Percentiles rank a stretch among this genome's conserved stretches.
These are phyloP conservation scores for Populus alba DNA, from an alignment of 345 rosid species.

Conservation along the genomic window DNA sequence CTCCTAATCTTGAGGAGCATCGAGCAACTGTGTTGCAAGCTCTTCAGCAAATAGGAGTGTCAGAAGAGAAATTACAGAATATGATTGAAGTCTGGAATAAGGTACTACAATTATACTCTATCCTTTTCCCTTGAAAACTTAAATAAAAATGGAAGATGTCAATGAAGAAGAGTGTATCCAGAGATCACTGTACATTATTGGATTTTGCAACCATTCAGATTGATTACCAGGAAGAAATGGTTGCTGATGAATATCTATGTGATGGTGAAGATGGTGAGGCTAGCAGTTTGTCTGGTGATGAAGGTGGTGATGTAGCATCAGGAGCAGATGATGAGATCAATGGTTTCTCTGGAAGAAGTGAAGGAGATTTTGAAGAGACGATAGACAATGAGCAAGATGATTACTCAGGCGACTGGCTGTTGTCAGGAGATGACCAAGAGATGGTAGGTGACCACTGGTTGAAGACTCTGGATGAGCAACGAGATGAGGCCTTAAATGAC, in stretches of 20 bases:
- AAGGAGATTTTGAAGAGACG: conserved; percentile 17
- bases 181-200: neutral
- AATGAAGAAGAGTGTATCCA: neutral
- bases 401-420: conserved; percentile 44
- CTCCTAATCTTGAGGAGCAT: conserved; percentile 90
- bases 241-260: conserved; percentile 24
- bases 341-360: neutral
- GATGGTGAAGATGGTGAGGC: conserved; percentile 30
- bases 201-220: conserved; percentile 42
- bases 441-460: conserved; percentile 22
- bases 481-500: conserved; percentile 11
- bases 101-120: conserved; percentile 32
- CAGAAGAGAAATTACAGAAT: conserved; percentile 69
- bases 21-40: conserved; percentile 77
- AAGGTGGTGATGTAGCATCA: conserved; percentile 24
- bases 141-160: neutral
- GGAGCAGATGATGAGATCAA: conserved; percentile 8
- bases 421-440: conserved; percentile 43
- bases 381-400: conserved; percentile 21
- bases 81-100: conserved; percentile 98
- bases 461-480: conserved; percentile 32
- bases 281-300: conserved; percentile 11
- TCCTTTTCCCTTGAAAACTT: conserved; percentile 7
- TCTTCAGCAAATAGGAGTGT: conserved; percentile 87
- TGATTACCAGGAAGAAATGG: conserved; percentile 54